Evolutionary conservation across 257 asterid species (phyloP), one percentile per base, ranked within the genome.

Genomic region (Nicotiana noctiflora): DNA sequence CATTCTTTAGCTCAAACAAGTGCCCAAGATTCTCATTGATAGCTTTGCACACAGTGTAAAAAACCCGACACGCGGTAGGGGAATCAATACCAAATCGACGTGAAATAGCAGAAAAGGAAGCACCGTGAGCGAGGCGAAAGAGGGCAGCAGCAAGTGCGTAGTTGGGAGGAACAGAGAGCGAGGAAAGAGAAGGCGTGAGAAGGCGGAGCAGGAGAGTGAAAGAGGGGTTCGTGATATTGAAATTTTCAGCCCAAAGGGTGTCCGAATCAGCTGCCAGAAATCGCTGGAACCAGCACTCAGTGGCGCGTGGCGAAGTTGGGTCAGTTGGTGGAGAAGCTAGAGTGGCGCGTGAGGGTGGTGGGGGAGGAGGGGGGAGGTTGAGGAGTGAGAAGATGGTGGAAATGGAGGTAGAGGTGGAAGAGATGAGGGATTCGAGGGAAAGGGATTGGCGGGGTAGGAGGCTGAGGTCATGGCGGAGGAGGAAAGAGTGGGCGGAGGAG

Each of bases 151-250:
- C 97, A 15, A 95, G 89, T 29, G 94, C 97, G 57, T 84, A 88
- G 40, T 83, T 85, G 3, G 92, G 93, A 27, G 90, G 87, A 67
- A 93, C 89, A 77, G 87, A 88, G 80, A 93, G 89, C 21, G 92
- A 89, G 61, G 88, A 72, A 64, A 95, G 67, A 2, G 92, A 87
- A 8, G 98, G 91, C 27, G 92, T 84, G 81, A 93, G 92, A 60
- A 93, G 95, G 67, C 93, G 94, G 11, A 93, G 92, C n/a, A 95
- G 92, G 55, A 91, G 97, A 63, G 93, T 91, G 77, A 95, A 95
- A 0, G 97, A 93, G 18, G 94, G 84, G 46, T 88, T 89, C 0
- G 97, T 91, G 19, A 95, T 85, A 81, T 90, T 92, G 81, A 92
- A 95, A 82, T 86, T 88, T n/a, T 90, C 90, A 78, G 85, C 83